These are phyloP conservation scores for Coemansia guatemalensis DNA, from an alignment of 192 early-diverging fungal genomes.

Conservation along the genomic window DNA sequence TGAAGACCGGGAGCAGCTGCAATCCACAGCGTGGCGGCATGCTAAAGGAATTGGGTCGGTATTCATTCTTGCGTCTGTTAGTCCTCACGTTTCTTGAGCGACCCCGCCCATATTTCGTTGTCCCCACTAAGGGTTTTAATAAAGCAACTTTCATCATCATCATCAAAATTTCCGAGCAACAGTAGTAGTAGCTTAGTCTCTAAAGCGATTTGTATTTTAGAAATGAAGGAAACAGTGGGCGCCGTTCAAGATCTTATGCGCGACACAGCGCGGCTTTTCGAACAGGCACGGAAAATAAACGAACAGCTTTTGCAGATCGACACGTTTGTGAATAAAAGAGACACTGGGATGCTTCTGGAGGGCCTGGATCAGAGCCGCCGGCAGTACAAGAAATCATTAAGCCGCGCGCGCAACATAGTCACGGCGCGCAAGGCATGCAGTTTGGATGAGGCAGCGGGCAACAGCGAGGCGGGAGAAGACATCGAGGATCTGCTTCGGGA, in stretches of 20 bases:
- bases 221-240: conserved; percentile 36
- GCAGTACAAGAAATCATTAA: conserved; percentile 33
- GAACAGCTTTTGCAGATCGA: conserved; percentile 42
- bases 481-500: conserved; percentile 19
- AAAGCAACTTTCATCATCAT: too few species aligned
- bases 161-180: too few species aligned
- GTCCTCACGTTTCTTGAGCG: too few species aligned
- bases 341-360: conserved; percentile 17
- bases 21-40: too few species aligned
- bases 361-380: conserved; percentile 24
- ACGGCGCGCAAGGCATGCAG: background rate
- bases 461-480: background rate
- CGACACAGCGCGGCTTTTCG: conserved; percentile 40
- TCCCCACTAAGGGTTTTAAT: too few species aligned
- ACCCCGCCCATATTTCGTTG: too few species aligned
- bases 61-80: too few species aligned
- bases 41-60: too few species aligned
- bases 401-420: conserved; percentile 16
- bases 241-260: conserved; percentile 53
- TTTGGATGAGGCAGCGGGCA: background rate
- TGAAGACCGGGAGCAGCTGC: too few species aligned
- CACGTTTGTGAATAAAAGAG: conserved; percentile 20
- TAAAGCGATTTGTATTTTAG: background rate
- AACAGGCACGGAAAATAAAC: conserved; percentile 46
- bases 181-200: too few species aligned